Percentiles rank a stretch among this genome's conserved stretches.
phyloP scores from a whole-genome alignment of 2,329 filamentous ascomycete species.

The Berkeleyomyces basicola region DNA sequence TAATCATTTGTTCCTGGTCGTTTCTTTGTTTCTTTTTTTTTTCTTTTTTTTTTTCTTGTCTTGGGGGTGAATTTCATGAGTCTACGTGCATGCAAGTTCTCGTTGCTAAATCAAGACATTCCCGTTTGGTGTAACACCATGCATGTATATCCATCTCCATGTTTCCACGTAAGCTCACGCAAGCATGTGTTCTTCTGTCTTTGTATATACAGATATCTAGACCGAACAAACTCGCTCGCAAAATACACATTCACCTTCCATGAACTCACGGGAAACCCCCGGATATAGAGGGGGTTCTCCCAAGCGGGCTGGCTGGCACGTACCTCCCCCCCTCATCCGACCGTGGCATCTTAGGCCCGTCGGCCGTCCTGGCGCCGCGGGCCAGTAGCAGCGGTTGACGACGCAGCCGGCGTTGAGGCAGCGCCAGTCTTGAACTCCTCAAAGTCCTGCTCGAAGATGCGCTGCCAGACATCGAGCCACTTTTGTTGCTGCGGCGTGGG shows the following conservation, averaged over 20 bases:
- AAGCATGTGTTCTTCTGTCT: background rate
- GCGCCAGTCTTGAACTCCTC: background rate
- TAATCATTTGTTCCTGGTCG: background rate
- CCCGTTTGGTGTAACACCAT: no score
- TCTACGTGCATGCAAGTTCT: background rate
- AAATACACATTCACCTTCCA: no score
- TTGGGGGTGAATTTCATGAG: background rate
- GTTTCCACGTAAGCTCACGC: background rate
- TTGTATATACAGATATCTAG: background rate
- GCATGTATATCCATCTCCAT: no score
- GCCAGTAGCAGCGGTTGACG: no score
- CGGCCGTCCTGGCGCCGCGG: no score
- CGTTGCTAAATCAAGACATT: background rate
- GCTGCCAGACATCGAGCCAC: slow-evolving; percentile 61
- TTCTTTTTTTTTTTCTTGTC: background rate
- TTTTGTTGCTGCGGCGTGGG: slow-evolving; percentile 50
- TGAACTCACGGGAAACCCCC: no score
- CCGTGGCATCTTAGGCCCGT: no score
- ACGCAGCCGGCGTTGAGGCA: no score
- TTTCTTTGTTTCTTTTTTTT: background rate
- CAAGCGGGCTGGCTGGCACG: no score
- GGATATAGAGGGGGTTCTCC: no score
- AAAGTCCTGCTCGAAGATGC: slow-evolving; percentile 33
- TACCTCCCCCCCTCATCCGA: no score
- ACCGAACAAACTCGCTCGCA: background rate